Percentiles rank a stretch among this genome's conserved stretches.
phyloP scores from a whole-genome alignment of 192 early-diverging fungal genomes.

The Coemansia sp. region DNA sequence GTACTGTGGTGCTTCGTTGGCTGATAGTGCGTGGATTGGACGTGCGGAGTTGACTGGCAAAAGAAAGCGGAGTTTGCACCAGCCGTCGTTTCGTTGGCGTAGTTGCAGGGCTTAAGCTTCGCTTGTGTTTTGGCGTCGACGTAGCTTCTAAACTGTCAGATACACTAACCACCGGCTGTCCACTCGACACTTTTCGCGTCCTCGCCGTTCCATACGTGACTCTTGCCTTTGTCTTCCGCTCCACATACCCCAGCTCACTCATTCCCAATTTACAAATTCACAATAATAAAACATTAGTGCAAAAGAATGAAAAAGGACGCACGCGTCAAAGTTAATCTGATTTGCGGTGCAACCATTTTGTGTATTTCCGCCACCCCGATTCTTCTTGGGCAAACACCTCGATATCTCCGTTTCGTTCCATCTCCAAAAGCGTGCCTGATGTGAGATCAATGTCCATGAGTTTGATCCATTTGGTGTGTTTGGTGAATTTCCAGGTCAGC shows the following conservation, averaged over 20 bases:
- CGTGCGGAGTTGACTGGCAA: not conserved
- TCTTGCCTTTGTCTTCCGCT: not conserved
- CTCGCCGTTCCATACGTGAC: constrained; percentile 17
- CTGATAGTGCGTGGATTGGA: not conserved
- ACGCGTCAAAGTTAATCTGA: not conserved
- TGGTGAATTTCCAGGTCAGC: constrained; percentile 63
- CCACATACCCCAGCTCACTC: not conserved
- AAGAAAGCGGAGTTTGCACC: constrained; percentile 27
- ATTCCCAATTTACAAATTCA: not conserved
- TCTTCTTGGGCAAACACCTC: constrained; percentile 19
- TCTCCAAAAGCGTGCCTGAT: constrained; percentile 36
- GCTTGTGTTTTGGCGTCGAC: no score
- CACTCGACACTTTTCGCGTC: no score
- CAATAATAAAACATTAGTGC: not conserved
- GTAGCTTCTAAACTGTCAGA: no score
- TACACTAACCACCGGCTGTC: no score
- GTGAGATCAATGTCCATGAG: constrained; percentile 64
- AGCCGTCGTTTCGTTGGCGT: constrained; percentile 9
- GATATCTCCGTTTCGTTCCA: constrained; percentile 45
- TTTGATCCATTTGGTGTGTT: constrained; percentile 61
- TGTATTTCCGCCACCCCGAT: constrained; percentile 23
- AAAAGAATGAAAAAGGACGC: not conserved
- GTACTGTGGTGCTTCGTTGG: no score
- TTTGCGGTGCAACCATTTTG: constrained; percentile 37
- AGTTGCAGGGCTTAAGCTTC: no score